Percentiles rank a stretch among this genome's conserved stretches.
Conservation (phyloP, 768 basidiomycete genomes). For the Termitomyces sp. region DNA sequence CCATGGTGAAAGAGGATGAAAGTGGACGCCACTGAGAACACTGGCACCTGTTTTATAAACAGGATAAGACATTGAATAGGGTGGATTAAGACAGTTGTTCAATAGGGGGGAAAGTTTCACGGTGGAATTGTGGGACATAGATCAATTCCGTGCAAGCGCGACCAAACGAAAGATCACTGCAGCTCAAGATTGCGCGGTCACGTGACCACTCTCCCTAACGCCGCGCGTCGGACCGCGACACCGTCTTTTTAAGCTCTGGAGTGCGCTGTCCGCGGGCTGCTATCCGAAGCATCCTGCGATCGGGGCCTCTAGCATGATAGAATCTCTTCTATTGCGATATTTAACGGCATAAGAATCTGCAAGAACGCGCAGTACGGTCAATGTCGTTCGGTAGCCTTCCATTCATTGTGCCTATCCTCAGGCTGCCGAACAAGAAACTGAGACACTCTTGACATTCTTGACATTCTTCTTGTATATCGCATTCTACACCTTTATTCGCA, state of each 20-base stretch:
- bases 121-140: too few species aligned
- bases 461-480: background rate
- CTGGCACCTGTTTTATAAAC: background rate
- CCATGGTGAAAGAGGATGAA: background rate
- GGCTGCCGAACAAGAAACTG: background rate
- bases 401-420: background rate
- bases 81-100: background rate
- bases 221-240: background rate
- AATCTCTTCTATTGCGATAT: background rate
- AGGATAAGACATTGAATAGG: constrained; percentile 11
- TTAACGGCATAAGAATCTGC: too few species aligned
- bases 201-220: background rate
- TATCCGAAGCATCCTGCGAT: background rate
- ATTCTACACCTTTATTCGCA: background rate
- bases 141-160: too few species aligned
- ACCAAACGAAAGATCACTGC: too few species aligned
- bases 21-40: background rate
- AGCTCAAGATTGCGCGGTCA: background rate
- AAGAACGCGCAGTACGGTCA: background rate
- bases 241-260: background rate
- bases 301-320: background rate
- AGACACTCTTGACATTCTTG: background rate
- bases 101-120: background rate
- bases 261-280: too few species aligned
- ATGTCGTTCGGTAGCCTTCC: background rate